Conservation (phyloP, 2,329 filamentous ascomycete species). For the Fusarium albidum region DNA sequence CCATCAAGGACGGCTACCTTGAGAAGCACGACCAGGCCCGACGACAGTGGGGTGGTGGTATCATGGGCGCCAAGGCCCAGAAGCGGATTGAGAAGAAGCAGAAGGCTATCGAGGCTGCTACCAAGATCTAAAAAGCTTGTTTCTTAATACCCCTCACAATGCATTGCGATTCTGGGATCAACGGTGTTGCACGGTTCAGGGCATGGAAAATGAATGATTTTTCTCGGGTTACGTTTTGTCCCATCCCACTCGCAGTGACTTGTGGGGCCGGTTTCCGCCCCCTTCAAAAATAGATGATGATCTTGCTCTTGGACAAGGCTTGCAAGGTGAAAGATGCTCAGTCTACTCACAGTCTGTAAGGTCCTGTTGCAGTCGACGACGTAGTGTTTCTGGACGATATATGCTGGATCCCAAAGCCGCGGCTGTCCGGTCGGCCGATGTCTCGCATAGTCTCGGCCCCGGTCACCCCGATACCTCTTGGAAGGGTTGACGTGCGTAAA, state of each 20-base stretch:
- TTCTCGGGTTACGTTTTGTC: constrained; percentile 45
- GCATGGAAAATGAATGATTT: constrained; percentile 54
- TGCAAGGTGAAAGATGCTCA: constrained; percentile 20
- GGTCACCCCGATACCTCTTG: no score
- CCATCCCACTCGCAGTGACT: constrained; percentile 41
- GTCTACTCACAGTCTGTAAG: not conserved
- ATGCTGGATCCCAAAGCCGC: not conserved
- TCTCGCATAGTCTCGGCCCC: no score
- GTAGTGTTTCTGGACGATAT: not conserved
- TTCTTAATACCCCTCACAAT: constrained; percentile 49
- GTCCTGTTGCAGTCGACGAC: not conserved
- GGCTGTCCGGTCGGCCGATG: no score
- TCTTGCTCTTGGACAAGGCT: constrained; percentile 39
- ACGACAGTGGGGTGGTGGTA: constrained; percentile 98
- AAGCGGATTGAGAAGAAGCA: constrained; percentile 81
- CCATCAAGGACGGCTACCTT: constrained; percentile 97
- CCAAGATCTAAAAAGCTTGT: constrained; percentile 87
- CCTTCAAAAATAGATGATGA: constrained; percentile 50
- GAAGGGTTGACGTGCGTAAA: no score
- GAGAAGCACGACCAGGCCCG: constrained; percentile 93
- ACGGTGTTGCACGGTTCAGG: constrained; percentile 53
- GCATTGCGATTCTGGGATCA: constrained; percentile 51
- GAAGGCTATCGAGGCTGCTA: constrained; percentile 91
- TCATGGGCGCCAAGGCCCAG: constrained; percentile 97
- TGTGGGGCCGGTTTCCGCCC: constrained; percentile 36